Conservation (phyloP, 768 basidiomycete genomes). For the Ephemerocybe angulata region DNA sequence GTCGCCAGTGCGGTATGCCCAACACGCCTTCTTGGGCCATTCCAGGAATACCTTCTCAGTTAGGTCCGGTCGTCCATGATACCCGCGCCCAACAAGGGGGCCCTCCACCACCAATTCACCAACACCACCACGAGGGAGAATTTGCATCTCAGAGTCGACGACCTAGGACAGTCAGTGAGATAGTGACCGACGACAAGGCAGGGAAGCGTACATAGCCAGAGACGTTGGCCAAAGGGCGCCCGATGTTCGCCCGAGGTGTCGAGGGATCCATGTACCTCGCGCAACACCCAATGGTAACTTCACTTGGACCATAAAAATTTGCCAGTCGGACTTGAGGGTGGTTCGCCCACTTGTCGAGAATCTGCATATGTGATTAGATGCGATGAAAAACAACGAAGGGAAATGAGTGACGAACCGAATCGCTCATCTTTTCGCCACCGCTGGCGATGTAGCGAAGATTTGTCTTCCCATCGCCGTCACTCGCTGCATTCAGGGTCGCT, state of each 20-base stretch:
- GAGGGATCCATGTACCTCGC: slow-evolving; percentile 38
- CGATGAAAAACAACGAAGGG: slow-evolving; percentile 4
- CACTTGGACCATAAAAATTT: slow-evolving; percentile 53
- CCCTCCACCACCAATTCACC: slow-evolving; percentile 51
- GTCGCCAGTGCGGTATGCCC: slow-evolving; percentile 50
- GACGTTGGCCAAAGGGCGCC: slow-evolving; percentile 36
- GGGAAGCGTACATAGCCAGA: slow-evolving; percentile 28
- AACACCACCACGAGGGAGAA: slow-evolving; percentile 40
- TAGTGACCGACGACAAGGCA: slow-evolving; percentile 1
- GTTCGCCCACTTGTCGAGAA: slow-evolving; percentile 46
- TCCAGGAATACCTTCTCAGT: slow-evolving; percentile 44
- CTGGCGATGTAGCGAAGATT: slow-evolving; percentile 42
- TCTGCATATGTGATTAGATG: slow-evolving; percentile 10
- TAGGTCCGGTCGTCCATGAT: slow-evolving; percentile 41
- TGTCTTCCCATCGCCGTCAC: slow-evolving; percentile 20
- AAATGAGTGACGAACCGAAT: slow-evolving; percentile 32
- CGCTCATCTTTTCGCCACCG: slow-evolving; percentile 52
- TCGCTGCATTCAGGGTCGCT: slow-evolving; percentile 38
- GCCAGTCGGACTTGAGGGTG: slow-evolving; percentile 42
- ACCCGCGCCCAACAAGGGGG: slow-evolving; percentile 48
- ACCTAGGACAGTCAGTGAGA: slow-evolving; percentile 30
- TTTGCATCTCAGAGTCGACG: slow-evolving; percentile 38
- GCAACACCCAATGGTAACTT: slow-evolving; percentile 51
- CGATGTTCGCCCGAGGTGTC: slow-evolving; percentile 42
- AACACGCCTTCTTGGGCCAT: slow-evolving; percentile 37